phyloP scores from a whole-genome alignment of 2,329 filamentous ascomycete species.

The Fusarium sp. region DNA sequence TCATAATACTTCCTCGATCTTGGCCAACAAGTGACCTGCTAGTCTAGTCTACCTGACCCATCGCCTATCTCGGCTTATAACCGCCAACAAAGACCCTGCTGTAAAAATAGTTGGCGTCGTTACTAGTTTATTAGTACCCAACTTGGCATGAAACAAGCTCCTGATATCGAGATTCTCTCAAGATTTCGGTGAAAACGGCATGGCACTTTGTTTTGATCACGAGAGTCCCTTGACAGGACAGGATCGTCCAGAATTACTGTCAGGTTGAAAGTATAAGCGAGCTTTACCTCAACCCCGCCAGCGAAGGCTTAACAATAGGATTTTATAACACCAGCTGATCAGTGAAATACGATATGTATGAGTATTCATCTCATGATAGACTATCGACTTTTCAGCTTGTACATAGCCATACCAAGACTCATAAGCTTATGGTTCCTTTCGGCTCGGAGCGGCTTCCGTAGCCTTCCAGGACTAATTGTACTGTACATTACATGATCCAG shows the following conservation, averaged over 20 bases:
- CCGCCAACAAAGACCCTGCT: not conserved
- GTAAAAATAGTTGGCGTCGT: not conserved
- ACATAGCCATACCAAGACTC: not conserved
- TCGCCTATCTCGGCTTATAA: slow-evolving; percentile 7
- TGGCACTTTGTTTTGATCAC: slow-evolving; percentile 11
- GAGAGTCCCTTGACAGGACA: not conserved
- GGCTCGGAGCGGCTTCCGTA: slow-evolving; percentile 26
- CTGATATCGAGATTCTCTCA: not conserved
- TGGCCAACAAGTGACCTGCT: not conserved
- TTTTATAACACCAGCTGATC: slow-evolving; percentile 7
- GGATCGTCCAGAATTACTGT: not conserved
- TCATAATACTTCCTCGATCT: not conserved
- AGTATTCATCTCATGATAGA: slow-evolving; percentile 9
- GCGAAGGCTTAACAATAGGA: not conserved
- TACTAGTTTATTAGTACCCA: not conserved
- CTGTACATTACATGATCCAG: not conserved
- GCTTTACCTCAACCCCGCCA: slow-evolving; percentile 6
- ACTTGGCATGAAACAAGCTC: not conserved
- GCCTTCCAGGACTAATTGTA: not conserved
- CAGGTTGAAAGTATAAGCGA: slow-evolving; percentile 2
- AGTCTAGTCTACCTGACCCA: not conserved
- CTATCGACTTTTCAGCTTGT: not conserved
- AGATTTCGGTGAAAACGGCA: not conserved
- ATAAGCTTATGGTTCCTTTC: slow-evolving; percentile 22
- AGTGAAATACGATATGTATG: slow-evolving; percentile 2